Evolutionary conservation across 192 early-diverging fungal species (phyloP).

Genomic region (Radiomyces spectabilis): DNA sequence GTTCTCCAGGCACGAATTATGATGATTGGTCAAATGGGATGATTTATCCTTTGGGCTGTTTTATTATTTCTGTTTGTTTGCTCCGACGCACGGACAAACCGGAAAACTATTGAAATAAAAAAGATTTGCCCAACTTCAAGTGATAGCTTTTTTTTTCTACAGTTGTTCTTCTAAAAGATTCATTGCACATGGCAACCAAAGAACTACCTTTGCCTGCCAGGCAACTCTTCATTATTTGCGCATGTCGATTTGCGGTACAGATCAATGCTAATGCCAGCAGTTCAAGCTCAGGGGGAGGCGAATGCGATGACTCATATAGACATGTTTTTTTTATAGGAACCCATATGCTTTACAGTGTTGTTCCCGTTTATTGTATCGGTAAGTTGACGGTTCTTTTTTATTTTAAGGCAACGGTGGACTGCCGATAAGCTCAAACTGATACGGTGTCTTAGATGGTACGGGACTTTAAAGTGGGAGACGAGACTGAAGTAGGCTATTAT

Average conservation of each 20-base stretch:
- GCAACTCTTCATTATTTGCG: constrained; percentile 11
- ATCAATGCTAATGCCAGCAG: background rate
- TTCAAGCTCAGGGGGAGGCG: background rate
- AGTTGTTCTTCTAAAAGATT: background rate
- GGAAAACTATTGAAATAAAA: background rate
- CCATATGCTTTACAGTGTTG: constrained; percentile 22
- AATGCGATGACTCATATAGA: background rate
- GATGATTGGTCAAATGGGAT: no score
- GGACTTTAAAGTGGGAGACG: constrained; percentile 56
- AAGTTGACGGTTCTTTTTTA: background rate
- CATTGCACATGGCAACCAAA: background rate
- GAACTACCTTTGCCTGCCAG: constrained; percentile 9
- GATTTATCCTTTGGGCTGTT: no score
- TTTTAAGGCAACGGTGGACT: no score
- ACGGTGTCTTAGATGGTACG: constrained; percentile 35
- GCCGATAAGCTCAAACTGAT: no score
- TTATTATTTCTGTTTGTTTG: background rate
- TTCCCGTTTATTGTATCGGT: constrained; percentile 24
- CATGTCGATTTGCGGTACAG: constrained; percentile 14
- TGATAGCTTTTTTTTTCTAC: constrained; percentile 3
- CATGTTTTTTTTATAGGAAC: constrained; percentile 6
- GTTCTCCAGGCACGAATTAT: no score
- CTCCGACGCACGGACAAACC: background rate
- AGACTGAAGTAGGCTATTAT: constrained; percentile 44
- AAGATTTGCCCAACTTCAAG: no score